Conservation (phyloP, 179 eudicot species). For the Actinidia chinensis region DNA sequence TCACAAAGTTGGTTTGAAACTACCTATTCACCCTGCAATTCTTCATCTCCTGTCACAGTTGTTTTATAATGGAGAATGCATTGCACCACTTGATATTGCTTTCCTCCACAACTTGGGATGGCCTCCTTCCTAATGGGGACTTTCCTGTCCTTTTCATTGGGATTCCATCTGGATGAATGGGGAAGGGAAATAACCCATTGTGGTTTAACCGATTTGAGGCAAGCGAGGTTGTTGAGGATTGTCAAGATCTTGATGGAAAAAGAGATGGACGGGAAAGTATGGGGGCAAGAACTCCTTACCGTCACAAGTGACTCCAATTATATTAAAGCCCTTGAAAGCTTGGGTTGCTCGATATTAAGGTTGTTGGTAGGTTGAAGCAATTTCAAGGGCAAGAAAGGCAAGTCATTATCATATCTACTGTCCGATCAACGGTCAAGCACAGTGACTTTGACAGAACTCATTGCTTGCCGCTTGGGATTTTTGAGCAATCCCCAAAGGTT, state of each 20-base stretch:
- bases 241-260: constrained; percentile 40
- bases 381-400: constrained; percentile 93
- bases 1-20: constrained; percentile 65
- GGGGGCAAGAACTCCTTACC: constrained; percentile 91
- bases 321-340: constrained; percentile 54
- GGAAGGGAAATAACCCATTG: constrained; percentile 93
- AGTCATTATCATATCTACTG: constrained; percentile 81
- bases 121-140: constrained; percentile 62
- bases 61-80: constrained; percentile 63
- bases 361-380: constrained; percentile 98
- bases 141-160: constrained; percentile 82
- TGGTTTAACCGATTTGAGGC: constrained; percentile 96
- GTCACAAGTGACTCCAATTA: no score
- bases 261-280: constrained; percentile 49
- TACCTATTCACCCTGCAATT: constrained; percentile 78
- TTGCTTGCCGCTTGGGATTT: constrained; percentile 86
- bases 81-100: constrained; percentile 43
- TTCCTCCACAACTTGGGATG: constrained; percentile 41
- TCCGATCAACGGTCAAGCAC: constrained; percentile 78
- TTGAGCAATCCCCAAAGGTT: constrained; percentile 89
- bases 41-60: constrained; percentile 69
- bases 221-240: constrained; percentile 74
- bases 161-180: constrained; percentile 79
- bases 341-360: constrained; percentile 46
- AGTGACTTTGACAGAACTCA: constrained; percentile 66